phyloP scores from a whole-genome alignment of 2,329 filamentous ascomycete species.

The Ampelomyces quisqualis region DNA sequence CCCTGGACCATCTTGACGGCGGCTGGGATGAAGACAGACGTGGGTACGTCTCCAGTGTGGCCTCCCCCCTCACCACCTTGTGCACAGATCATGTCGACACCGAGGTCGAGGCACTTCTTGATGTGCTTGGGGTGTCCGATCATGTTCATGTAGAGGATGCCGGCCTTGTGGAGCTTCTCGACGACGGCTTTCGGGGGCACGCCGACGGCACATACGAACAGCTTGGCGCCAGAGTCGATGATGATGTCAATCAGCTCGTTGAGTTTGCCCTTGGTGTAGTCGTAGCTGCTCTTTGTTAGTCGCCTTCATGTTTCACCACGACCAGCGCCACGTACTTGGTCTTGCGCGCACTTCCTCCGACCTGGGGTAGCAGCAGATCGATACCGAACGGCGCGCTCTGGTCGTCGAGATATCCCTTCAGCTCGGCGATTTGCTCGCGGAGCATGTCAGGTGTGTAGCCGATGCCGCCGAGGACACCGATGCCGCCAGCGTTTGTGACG shows the following conservation, averaged over 20 bases:
- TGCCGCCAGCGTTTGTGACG: slow-evolving; percentile 92
- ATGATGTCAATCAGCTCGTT: slow-evolving; percentile 86
- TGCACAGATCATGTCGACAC: slow-evolving; percentile 95
- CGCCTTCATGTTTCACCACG: neutral
- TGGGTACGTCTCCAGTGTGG: slow-evolving; percentile 92
- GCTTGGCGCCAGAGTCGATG: slow-evolving; percentile 84
- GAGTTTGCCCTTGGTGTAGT: slow-evolving; percentile 99
- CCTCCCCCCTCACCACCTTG: slow-evolving; percentile 97
- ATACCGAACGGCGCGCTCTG: slow-evolving; percentile 96
- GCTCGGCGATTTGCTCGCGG: slow-evolving; percentile 87
- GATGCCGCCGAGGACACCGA: slow-evolving; percentile 94
- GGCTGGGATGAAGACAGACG: slow-evolving; percentile 86
- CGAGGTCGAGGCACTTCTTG: slow-evolving; percentile 85
- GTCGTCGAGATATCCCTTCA: slow-evolving; percentile 83
- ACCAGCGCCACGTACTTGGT: slow-evolving; percentile 65
- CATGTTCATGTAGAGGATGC: slow-evolving; percentile 99
- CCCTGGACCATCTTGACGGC: slow-evolving; percentile 80
- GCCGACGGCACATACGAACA: slow-evolving; percentile 96
- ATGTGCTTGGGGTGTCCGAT: slow-evolving; percentile 99
- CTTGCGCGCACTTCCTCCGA: slow-evolving; percentile 91
- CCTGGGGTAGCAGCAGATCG: slow-evolving; percentile 88
- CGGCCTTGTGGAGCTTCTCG: slow-evolving; percentile 81
- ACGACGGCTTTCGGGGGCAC: slow-evolving; percentile 87
- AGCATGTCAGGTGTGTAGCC: slow-evolving; percentile 98
- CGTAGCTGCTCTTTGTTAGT: slow-evolving; percentile 66